Base-by-base conservation (phyloP, 139 green algal species). In the Raphidocelis subcapitata region DNA sequence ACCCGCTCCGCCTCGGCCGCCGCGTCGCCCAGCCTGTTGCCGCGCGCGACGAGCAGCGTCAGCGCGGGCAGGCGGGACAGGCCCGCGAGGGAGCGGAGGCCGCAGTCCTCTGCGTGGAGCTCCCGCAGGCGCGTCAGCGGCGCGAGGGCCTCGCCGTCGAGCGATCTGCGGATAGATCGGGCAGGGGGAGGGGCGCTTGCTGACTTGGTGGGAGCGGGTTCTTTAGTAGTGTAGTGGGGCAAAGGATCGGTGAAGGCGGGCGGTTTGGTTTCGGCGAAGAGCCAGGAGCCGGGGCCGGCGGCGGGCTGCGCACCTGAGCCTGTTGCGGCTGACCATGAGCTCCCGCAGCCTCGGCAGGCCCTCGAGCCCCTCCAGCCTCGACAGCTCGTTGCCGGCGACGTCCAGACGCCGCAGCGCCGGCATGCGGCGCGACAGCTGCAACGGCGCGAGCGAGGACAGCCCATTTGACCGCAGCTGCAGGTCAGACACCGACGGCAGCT, bases 321-420 rank as follows among this genome's bases (percentile, higher is more conserved):
- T 64, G 80, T 93, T 93, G 63, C 84, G 73, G 66, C 90, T 85
- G 26, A 90, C 77, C 24, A 92, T 77, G 18, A 93, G 85, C 84
- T 92, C 89, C 67, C 80, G 75, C 62, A 92, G 77, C 52, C 79
- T 84, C n/a, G 64, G 20, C 46, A 94, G 72, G 23, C 77, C 80
- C 5, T 89, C 80, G 44, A 94, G 71, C 2, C 89, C 87, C 21
- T 90, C 85, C 23, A 92, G 62, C 23, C 77, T 70, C 10, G 71
- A 82, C 67, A 94, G 82, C 62, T 89, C 86, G 77, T 94, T 94
- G 67, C 82, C 87, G 36, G 83, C 69, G 21, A 90, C 76, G 73
- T 86, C 79, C 26, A 94, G 79, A 61, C 65, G 85, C 15, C 83
- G 81, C 69, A 88, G 79, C 14, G 41, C 71, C 44, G 78, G 64